phyloP scores from a whole-genome alignment of 257 asterid genomes.

The Solanum dulcamara region DNA sequence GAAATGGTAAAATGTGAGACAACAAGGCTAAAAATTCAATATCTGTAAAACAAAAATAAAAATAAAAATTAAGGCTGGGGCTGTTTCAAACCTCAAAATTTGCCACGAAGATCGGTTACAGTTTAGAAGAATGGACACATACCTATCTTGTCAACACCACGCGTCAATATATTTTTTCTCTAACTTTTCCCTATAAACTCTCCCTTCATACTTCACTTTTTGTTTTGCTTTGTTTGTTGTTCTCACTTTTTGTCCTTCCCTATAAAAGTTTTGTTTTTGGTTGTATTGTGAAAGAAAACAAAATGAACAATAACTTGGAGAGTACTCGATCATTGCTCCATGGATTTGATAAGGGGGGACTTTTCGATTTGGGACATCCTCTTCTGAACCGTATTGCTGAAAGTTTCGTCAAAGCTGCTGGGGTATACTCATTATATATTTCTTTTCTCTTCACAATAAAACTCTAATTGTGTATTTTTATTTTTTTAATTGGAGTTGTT shows the following conservation, averaged over 20 bases:
- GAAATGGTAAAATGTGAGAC: not conserved
- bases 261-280: not conserved
- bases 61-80: not conserved
- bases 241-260: not conserved
- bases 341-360: slow-evolving; percentile 39
- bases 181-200: not conserved
- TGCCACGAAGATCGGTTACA: not conserved
- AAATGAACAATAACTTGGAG: slow-evolving; percentile 50
- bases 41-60: not conserved
- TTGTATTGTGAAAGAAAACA: not conserved
- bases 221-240: too few species aligned
- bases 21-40: not conserved
- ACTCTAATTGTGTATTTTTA: not conserved
- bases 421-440: slow-evolving; percentile 19
- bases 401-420: slow-evolving; percentile 79
- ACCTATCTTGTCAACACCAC: not conserved
- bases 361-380: slow-evolving; percentile 82
- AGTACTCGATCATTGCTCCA: slow-evolving; percentile 45
- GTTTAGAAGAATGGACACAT: not conserved
- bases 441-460: not conserved
- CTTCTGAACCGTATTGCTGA: slow-evolving; percentile 75
- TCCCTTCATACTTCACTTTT: not conserved
- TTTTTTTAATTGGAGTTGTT: too few species aligned
- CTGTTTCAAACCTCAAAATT: not conserved
- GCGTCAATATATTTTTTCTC: not conserved